Conservation (phyloP, 305 asterid species). For the Caryopteris hybrid region DNA sequence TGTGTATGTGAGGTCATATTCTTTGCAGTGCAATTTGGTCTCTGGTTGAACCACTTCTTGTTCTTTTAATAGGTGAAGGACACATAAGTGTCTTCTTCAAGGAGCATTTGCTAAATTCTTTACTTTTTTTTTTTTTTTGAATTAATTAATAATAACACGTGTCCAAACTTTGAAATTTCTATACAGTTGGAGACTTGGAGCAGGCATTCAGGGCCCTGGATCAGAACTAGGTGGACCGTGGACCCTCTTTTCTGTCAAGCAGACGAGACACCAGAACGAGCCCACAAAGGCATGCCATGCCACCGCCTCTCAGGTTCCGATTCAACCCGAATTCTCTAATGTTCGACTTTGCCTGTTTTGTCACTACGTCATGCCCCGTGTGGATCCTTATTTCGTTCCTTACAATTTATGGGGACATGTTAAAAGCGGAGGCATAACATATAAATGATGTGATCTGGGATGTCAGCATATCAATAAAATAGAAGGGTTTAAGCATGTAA, state of each 20-base stretch:
- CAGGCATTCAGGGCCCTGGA: background rate
- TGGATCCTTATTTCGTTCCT: too few relatives aligned
- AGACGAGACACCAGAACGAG: background rate
- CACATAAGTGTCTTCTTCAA: conserved; percentile 2
- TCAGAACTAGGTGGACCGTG: background rate
- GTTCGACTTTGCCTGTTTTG: background rate
- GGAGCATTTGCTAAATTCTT: background rate
- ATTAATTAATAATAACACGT: background rate
- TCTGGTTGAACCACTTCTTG: conserved; percentile 12
- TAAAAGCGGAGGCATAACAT: background rate
- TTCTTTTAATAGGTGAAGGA: conserved; percentile 17
- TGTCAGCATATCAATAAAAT: conserved; percentile 26
- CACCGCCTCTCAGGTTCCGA: too few relatives aligned
- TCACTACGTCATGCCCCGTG: too few relatives aligned
- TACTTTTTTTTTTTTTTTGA: background rate
- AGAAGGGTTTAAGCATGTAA: conserved; percentile 25
- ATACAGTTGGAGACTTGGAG: background rate
- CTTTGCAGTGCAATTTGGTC: conserved; percentile 8
- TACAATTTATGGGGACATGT: background rate
- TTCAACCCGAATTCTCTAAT: too few relatives aligned
- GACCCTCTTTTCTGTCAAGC: background rate
- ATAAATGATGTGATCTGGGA: background rate
- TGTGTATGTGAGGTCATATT: conserved; percentile 10
- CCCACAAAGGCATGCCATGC: too few relatives aligned
- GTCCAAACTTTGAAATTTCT: background rate